Conservation (phyloP, 768 basidiomycete species). For the Tylopilus felleus region DNA sequence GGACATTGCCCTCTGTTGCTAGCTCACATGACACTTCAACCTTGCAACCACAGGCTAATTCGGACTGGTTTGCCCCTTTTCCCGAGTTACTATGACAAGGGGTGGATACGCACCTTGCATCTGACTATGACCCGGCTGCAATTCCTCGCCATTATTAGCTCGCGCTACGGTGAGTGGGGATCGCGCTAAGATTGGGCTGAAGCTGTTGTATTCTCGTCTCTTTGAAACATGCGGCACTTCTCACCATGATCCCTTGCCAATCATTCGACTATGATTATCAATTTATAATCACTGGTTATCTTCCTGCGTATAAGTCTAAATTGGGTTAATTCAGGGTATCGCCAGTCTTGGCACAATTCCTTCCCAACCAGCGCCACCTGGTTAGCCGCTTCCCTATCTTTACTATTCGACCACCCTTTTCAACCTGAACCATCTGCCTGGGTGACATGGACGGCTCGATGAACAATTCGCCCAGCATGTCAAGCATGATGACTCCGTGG, state of each 20-base stretch:
- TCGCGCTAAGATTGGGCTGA: background rate
- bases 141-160: background rate
- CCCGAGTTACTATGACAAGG: background rate
- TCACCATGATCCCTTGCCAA: background rate
- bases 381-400: background rate
- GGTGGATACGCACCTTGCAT: background rate
- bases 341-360: background rate
- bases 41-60: too few relatives aligned
- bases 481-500: constrained; percentile 55
- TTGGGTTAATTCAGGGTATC: background rate
- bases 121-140: background rate
- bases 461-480: constrained; percentile 8
- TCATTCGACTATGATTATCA: background rate
- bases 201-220: background rate
- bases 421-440: background rate
- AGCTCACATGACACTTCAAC: background rate
- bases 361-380: background rate
- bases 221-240: background rate
- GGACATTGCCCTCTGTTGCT: background rate
- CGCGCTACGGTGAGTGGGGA: background rate
- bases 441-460: background rate
- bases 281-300: background rate
- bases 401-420: background rate
- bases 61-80: background rate
- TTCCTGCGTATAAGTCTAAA: background rate